Conservation (phyloP, 2,329 filamentous ascomycete species). For the Pyrenochaeta sp. region DNA sequence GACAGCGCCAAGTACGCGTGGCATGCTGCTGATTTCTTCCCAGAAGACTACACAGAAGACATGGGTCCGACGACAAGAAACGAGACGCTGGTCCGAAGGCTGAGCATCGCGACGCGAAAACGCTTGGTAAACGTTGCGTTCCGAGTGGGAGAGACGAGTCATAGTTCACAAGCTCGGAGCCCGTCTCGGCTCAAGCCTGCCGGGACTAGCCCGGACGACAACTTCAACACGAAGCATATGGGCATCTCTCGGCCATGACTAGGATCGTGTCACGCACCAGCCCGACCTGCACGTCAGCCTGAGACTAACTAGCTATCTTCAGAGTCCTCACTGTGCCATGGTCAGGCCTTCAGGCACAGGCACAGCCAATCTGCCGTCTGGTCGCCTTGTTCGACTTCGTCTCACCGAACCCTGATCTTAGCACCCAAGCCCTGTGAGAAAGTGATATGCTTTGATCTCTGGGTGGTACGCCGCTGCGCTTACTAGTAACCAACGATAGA, state of each 20-base stretch:
- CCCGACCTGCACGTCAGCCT: neutral
- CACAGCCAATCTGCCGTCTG: neutral
- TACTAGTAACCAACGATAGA: constrained; percentile 1
- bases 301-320: constrained; percentile 4
- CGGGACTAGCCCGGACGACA: neutral
- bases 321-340: neutral
- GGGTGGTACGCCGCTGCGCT: constrained; percentile 1
- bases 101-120: constrained; percentile 18
- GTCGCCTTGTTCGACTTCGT: constrained; percentile 7
- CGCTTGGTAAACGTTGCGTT: constrained; percentile 12
- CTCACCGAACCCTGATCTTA: neutral
- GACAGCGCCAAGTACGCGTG: too few relatives aligned
- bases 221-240: neutral
- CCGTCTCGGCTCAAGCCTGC: constrained; percentile 3
- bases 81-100: constrained; percentile 21
- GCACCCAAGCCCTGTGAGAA: constrained; percentile 1
- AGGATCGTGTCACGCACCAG: constrained; percentile 1
- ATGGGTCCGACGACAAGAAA: constrained; percentile 25
- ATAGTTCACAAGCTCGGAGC: constrained; percentile 3
- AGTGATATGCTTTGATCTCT: neutral
- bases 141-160: constrained; percentile 1
- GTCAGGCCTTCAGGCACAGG: neutral
- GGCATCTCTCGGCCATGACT: neutral
- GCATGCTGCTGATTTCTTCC: neutral
- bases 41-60: neutral